phyloP scores from a whole-genome alignment of 768 basidiomycete genomes.

The Amanita pseudoporphyria region DNA sequence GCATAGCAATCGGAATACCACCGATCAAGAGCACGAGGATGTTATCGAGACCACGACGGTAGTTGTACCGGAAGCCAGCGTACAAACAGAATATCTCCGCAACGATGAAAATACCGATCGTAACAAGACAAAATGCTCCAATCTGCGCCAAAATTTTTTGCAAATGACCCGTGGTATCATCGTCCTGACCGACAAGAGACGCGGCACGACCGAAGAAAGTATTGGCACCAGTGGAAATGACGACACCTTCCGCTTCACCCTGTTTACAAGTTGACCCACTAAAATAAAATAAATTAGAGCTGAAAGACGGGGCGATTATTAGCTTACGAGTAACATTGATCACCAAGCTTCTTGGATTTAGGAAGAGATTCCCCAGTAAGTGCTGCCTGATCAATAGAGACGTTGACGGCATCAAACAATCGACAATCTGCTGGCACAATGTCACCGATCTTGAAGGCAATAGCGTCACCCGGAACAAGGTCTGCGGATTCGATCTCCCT shows the following conservation, averaged over 20 bases:
- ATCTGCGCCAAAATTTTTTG: constrained; percentile 98
- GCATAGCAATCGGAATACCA: constrained; percentile 99
- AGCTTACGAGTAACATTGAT: constrained; percentile 96
- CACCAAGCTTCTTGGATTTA: constrained; percentile 82
- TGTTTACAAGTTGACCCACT: constrained; percentile 98
- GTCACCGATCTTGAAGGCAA: constrained; percentile 98
- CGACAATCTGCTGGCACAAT: constrained; percentile 98
- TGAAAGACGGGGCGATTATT: constrained; percentile 5
- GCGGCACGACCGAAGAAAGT: constrained; percentile 99
- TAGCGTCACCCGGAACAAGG: constrained; percentile 92
- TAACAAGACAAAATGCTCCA: constrained; percentile 93
- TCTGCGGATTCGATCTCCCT: constrained; percentile 81
- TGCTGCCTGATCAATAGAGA: constrained; percentile 97
- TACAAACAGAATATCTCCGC: constrained; percentile 93
- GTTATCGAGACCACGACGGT: constrained; percentile 94
- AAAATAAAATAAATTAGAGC: constrained; percentile 9
- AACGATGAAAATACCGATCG: constrained; percentile 92
- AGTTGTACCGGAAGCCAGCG: constrained; percentile 81
- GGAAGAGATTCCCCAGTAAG: constrained; percentile 97
- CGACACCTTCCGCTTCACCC: constrained; percentile 97
- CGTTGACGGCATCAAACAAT: constrained; percentile 93
- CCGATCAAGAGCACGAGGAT: constrained; percentile 98
- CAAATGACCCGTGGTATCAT: constrained; percentile 96
- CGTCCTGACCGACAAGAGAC: constrained; percentile 93
- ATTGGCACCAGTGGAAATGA: constrained; percentile 97